These are phyloP conservation scores for Hypericum perforatum DNA, from an alignment of 345 rosid species.

Conservation along the genomic window DNA sequence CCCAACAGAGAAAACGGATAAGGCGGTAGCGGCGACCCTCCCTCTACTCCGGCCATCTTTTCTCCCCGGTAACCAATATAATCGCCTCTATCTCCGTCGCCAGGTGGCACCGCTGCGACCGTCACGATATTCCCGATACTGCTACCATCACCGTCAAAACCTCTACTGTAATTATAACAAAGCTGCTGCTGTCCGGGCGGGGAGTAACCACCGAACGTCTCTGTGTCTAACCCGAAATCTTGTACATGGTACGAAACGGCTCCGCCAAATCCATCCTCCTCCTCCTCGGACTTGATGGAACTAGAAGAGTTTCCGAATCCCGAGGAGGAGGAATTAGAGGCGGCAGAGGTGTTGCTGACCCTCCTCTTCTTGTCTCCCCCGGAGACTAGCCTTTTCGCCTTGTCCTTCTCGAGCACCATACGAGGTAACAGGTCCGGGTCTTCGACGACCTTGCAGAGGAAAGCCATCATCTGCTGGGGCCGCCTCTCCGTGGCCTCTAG, in stretches of 20 bases:
- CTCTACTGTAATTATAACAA: background rate
- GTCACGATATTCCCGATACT: constrained; percentile 4
- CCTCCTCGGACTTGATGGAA: constrained; percentile 48
- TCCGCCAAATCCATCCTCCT: constrained; percentile 28
- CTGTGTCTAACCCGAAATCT: constrained; percentile 21
- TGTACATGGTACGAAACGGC: constrained; percentile 27
- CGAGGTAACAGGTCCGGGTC: constrained; percentile 73
- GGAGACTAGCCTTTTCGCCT: constrained; percentile 13
- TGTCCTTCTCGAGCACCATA: constrained; percentile 51
- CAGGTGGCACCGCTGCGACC: constrained; percentile 13
- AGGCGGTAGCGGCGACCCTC: constrained; percentile 36
- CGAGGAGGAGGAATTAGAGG: constrained; percentile 13
- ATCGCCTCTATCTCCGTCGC: constrained; percentile 12
- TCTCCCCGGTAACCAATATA: constrained; percentile 33
- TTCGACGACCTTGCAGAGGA: constrained; percentile 62
- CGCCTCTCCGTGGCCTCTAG: constrained; percentile 76
- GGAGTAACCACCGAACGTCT: constrained; percentile 18
- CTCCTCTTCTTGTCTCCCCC: constrained; percentile 29
- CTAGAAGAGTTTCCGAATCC: constrained; percentile 30
- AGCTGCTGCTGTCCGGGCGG: constrained; percentile 15
- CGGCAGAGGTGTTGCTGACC: too few relatives aligned
- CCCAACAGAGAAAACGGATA: constrained; percentile 76
- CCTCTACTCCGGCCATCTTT: constrained; percentile 32
- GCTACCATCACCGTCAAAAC: constrained; percentile 4
- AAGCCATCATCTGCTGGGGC: constrained; percentile 90